Conservation (phyloP, 2,329 filamentous ascomycete species). For the Fusarium sp. region DNA sequence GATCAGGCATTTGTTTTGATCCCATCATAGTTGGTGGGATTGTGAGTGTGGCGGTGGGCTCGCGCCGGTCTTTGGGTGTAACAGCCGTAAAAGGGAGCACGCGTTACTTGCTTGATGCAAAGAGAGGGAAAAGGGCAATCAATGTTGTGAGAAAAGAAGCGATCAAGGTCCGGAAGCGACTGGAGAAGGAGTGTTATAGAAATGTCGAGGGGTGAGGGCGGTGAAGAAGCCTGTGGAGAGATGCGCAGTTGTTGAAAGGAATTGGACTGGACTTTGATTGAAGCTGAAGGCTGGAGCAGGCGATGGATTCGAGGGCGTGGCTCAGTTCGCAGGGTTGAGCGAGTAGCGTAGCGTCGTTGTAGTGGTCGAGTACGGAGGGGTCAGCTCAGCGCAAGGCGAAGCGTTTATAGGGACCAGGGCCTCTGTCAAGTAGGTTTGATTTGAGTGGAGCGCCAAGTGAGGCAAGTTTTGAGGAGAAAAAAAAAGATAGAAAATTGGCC, state of each 20-base stretch:
- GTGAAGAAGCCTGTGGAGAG: slow-evolving; percentile 17
- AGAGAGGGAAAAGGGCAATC: background rate
- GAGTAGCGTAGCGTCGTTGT: background rate
- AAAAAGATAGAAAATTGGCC: background rate
- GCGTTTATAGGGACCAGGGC: slow-evolving; percentile 8
- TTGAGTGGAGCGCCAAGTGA: slow-evolving; percentile 16
- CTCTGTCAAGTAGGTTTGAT: background rate
- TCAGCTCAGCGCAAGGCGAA: slow-evolving; percentile 32
- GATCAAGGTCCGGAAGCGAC: slow-evolving; percentile 23
- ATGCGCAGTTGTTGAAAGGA: slow-evolving; percentile 27
- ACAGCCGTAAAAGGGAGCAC: background rate
- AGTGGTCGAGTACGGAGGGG: background rate
- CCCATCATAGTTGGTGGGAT: slow-evolving; percentile 34
- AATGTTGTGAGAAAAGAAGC: slow-evolving; percentile 3
- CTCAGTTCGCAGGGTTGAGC: slow-evolving; percentile 11
- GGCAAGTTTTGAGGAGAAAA: background rate
- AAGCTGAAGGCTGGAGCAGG: slow-evolving; percentile 19
- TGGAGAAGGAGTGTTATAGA: slow-evolving; percentile 20
- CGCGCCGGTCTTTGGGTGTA: slow-evolving; percentile 21
- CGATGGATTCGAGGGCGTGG: slow-evolving; percentile 26
- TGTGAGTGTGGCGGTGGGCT: slow-evolving; percentile 27
- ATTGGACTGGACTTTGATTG: slow-evolving; percentile 4
- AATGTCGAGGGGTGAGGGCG: slow-evolving; percentile 5
- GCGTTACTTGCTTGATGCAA: background rate
- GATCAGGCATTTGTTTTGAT: slow-evolving; percentile 59